phyloP scores from a whole-genome alignment of 2,329 filamentous ascomycete species.

The Diplodia scrobiculata region DNA sequence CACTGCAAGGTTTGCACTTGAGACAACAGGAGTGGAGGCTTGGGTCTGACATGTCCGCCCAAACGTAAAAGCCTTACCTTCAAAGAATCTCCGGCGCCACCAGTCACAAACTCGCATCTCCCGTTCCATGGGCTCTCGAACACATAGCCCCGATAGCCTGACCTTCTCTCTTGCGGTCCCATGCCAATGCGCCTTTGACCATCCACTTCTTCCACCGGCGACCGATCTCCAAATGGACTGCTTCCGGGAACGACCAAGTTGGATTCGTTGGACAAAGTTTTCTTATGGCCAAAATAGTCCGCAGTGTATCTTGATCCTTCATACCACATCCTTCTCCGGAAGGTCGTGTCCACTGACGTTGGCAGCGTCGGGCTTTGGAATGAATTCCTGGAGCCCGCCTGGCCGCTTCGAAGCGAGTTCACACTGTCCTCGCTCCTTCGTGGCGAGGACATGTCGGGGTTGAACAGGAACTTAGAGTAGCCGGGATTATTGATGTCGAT shows the following conservation, averaged over 20 bases:
- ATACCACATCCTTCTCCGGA: slow-evolving; percentile 53
- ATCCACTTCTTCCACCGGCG: slow-evolving; percentile 5
- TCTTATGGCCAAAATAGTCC: slow-evolving; percentile 47
- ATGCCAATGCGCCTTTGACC: slow-evolving; percentile 2
- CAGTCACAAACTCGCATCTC: slow-evolving; percentile 80
- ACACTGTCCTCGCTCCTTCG: slow-evolving; percentile 21
- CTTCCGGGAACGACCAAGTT: slow-evolving; percentile 48
- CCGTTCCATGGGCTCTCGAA: slow-evolving; percentile 88
- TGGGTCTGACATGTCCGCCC: no score
- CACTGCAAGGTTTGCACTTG: background rate
- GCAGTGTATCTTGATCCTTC: slow-evolving; percentile 48
- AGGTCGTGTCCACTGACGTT: slow-evolving; percentile 36
- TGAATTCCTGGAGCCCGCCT: slow-evolving; percentile 13
- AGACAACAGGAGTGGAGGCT: no score
- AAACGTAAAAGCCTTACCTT: slow-evolving; percentile 44
- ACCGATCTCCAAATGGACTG: slow-evolving; percentile 1
- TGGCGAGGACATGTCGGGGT: slow-evolving; percentile 33
- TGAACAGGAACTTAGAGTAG: slow-evolving; percentile 58
- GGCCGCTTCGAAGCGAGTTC: slow-evolving; percentile 10
- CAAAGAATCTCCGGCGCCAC: slow-evolving; percentile 71
- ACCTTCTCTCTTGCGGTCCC: slow-evolving; percentile 48
- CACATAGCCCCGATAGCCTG: slow-evolving; percentile 66
- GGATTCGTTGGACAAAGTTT: slow-evolving; percentile 40
- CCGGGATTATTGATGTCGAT: slow-evolving; percentile 63
- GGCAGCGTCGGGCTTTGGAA: slow-evolving; percentile 32